phyloP scores from a whole-genome alignment of 768 basidiomycete species.

The Tephrocybe sp. region DNA sequence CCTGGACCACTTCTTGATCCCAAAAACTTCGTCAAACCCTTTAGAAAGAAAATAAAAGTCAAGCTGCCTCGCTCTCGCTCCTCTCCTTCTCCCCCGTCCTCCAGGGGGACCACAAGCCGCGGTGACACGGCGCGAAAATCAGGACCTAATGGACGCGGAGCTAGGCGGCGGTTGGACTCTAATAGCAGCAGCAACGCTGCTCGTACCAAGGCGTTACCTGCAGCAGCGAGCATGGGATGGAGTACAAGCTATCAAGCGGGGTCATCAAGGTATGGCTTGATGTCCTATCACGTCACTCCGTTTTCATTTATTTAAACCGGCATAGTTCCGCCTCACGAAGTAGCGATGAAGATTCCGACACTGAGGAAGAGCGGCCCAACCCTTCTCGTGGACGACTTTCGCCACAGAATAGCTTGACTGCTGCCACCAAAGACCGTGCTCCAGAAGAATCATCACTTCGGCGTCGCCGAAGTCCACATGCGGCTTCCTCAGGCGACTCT shows the following conservation, averaged over 20 bases:
- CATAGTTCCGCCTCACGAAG: conserved; percentile 51
- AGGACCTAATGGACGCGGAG: conserved; percentile 31
- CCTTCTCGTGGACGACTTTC: conserved; percentile 44
- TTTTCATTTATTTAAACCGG: neutral
- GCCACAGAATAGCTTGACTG: conserved; percentile 28
- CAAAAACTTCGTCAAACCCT: neutral
- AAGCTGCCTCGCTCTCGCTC: conserved; percentile 81
- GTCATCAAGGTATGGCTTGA: conserved; percentile 62
- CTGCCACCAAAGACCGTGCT: conserved; percentile 22
- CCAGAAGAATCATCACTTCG: conserved; percentile 27
- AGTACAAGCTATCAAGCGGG: conserved; percentile 89
- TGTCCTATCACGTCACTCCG: neutral
- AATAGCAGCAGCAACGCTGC: conserved; percentile 21
- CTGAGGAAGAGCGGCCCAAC: conserved; percentile 46
- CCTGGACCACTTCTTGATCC: neutral
- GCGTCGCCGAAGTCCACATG: conserved; percentile 29
- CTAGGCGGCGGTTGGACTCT: conserved; percentile 36
- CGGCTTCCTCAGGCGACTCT: conserved; percentile 40
- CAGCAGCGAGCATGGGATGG: conserved; percentile 53
- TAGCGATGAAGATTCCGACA: conserved; percentile 58
- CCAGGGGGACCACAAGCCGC: conserved; percentile 51
- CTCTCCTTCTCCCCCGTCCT: conserved; percentile 71
- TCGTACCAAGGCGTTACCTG: conserved; percentile 21
- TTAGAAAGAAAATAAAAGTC: conserved; percentile 22
- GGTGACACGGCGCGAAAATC: conserved; percentile 44